Percentiles rank a stretch among this genome's conserved stretches.
Conservation (phyloP, 768 basidiomycete species). For the Podaxis sp. region DNA sequence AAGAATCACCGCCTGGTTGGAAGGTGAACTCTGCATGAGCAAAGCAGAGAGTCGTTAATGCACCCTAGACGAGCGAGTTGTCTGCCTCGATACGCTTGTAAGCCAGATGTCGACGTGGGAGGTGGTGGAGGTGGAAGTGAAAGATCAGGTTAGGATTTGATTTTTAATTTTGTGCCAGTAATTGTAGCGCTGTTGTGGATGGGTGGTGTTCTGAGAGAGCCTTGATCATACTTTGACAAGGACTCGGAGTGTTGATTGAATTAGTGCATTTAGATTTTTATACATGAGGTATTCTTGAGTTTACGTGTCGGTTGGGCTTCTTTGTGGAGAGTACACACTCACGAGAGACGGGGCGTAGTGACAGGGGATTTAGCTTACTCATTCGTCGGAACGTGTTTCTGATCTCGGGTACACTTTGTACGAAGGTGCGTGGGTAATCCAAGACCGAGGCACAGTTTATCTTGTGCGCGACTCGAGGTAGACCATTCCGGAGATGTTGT, state of each 20-base stretch:
- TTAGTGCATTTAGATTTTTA: conserved; percentile 49
- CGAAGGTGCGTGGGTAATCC: conserved; percentile 76
- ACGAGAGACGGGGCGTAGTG: not conserved
- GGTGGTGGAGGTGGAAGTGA: too few relatives aligned
- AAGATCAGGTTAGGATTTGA: too few relatives aligned
- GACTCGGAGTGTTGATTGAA: conserved; percentile 38
- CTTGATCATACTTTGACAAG: conserved; percentile 25
- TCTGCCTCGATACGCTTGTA: too few relatives aligned
- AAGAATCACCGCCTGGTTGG: conserved; percentile 34
- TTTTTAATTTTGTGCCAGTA: too few relatives aligned
- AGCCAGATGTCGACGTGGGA: too few relatives aligned
- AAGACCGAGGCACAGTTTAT: conserved; percentile 69
- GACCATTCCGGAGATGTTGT: not conserved
- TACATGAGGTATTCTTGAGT: conserved; percentile 43
- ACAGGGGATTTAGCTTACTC: conserved; percentile 34
- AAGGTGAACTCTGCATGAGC: conserved; percentile 35
- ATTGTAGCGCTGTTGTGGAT: too few relatives aligned
- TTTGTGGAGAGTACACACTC: conserved; percentile 18
- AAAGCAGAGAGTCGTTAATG: conserved; percentile 69
- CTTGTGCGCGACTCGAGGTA: conserved; percentile 39
- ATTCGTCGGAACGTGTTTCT: conserved; percentile 42
- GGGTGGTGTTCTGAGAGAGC: too few relatives aligned
- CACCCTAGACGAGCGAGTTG: conserved; percentile 42
- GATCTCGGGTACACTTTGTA: conserved; percentile 51
- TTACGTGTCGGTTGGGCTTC: conserved; percentile 49